Evolutionary conservation across 352 stramenopile species (phyloP).

Genomic region (Phytophthora pisi): DNA sequence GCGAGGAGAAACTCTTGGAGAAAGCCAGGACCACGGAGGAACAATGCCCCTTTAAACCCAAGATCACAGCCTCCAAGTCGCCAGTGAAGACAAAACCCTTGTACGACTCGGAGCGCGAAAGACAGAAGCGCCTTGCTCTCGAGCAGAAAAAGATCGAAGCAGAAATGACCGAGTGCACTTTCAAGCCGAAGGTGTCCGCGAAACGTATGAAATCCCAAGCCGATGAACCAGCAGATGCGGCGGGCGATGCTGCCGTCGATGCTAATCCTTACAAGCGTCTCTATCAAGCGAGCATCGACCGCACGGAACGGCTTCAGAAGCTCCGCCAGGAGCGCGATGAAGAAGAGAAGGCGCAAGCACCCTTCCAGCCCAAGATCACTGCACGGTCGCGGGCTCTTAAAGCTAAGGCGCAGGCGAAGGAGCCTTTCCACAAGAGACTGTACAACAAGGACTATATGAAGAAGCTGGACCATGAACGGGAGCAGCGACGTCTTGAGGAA

Average conservation of each 20-base stretch:
- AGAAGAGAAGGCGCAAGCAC: constrained; percentile 56
- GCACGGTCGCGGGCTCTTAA: constrained; percentile 32
- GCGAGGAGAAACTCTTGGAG: constrained; percentile 71
- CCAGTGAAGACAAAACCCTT: constrained; percentile 58
- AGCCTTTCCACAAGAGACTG: constrained; percentile 78
- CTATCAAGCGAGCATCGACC: constrained; percentile 68
- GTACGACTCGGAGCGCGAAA: constrained; percentile 75
- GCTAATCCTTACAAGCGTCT: constrained; percentile 68
- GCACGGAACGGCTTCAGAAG: constrained; percentile 62
- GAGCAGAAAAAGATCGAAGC: constrained; percentile 78
- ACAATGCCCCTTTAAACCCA: constrained; percentile 79
- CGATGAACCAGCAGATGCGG: constrained; percentile 13
- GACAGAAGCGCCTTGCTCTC: constrained; percentile 67
- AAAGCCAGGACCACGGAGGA: constrained; percentile 59
- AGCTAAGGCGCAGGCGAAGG: constrained; percentile 35
- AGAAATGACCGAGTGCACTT: constrained; percentile 69
- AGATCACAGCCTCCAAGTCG: constrained; percentile 71
- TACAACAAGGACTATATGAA: constrained; percentile 84
- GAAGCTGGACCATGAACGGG: constrained; percentile 60
- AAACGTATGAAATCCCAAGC: constrained; percentile 50
- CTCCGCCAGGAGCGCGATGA: constrained; percentile 73
- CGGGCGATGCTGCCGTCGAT: constrained; percentile 16
- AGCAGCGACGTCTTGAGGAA: constrained; percentile 77
- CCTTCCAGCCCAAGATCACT: constrained; percentile 70
- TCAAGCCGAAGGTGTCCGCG: constrained; percentile 65